phyloP scores from a whole-genome alignment of 805 yeast species.

The Wickerhamiella lipophila region DNA sequence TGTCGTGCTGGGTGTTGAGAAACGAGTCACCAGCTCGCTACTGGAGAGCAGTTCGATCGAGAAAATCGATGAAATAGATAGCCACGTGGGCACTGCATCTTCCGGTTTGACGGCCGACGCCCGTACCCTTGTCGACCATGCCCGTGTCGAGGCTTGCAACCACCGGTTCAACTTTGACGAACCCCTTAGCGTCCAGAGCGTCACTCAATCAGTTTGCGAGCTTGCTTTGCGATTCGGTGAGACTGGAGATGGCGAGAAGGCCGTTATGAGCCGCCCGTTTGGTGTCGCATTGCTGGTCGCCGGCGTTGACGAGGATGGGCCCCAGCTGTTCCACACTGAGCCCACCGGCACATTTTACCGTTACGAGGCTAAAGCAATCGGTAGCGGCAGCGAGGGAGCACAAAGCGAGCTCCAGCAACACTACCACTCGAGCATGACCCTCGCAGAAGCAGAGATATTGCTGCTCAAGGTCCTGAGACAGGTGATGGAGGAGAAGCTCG shows the following conservation, averaged over 20 bases:
- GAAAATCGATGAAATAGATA: slow-evolving; percentile 87
- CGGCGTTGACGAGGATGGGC: slow-evolving; percentile 91
- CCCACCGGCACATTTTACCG: slow-evolving; percentile 97
- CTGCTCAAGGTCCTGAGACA: slow-evolving; percentile 84
- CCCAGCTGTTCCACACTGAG: slow-evolving; percentile 94
- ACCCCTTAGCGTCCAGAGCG: slow-evolving; percentile 77
- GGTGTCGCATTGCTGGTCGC: slow-evolving; percentile 96
- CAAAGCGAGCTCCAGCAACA: slow-evolving; percentile 95
- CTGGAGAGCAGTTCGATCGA: slow-evolving; percentile 89
- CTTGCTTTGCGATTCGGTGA: slow-evolving; percentile 93
- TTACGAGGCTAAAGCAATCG: slow-evolving; percentile 97
- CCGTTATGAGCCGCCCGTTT: slow-evolving; percentile 94
- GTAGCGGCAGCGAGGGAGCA: slow-evolving; percentile 98
- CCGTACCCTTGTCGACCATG: slow-evolving; percentile 96
- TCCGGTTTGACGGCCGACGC: slow-evolving; percentile 98
- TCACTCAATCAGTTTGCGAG: slow-evolving; percentile 95
- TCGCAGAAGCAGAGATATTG: slow-evolving; percentile 84
- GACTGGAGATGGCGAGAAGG: slow-evolving; percentile 80
- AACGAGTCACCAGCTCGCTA: slow-evolving; percentile 84
- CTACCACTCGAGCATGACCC: slow-evolving; percentile 75
- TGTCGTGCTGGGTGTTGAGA: slow-evolving; percentile 91
- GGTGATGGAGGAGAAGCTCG: slow-evolving; percentile 98
- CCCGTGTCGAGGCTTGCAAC: slow-evolving; percentile 70
- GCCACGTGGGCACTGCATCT: slow-evolving; percentile 97
- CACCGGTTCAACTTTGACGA: slow-evolving; percentile 88